Conservation (phyloP, 176 grass and related monocot species). For the Themeda triandra region DNA sequence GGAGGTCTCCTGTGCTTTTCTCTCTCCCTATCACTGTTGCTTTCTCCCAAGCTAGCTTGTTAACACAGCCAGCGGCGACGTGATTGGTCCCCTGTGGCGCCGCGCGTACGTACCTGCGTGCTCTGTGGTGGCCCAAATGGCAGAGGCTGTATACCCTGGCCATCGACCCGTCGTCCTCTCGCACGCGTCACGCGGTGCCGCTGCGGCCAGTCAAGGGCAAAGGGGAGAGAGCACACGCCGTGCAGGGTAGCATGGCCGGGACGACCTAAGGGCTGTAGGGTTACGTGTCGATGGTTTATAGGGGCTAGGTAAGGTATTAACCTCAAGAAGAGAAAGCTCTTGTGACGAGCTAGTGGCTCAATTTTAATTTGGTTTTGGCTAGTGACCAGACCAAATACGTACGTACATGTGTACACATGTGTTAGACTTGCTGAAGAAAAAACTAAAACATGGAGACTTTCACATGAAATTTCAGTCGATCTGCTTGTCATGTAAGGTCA, state of each 20-base stretch:
- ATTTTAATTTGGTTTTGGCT: too few relatives aligned
- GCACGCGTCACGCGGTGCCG: not conserved
- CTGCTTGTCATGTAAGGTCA: too few relatives aligned
- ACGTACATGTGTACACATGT: too few relatives aligned
- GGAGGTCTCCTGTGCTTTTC: not conserved
- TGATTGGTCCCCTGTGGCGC: conserved; percentile 23
- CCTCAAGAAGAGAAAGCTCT: too few relatives aligned
- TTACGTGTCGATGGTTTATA: conserved; percentile 2
- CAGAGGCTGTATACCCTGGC: not conserved
- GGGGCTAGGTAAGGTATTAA: not conserved
- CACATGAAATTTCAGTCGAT: too few relatives aligned
- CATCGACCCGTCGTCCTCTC: not conserved
- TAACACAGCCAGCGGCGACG: not conserved
- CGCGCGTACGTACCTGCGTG: too few relatives aligned
- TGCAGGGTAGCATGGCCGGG: not conserved
- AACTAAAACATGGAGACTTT: too few relatives aligned
- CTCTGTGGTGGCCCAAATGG: not conserved
- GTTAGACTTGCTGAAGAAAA: too few relatives aligned
- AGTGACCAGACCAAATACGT: too few relatives aligned
- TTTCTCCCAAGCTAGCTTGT: not conserved
- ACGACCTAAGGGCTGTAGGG: not conserved
- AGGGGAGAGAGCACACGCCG: not conserved
- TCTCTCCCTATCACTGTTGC: not conserved
- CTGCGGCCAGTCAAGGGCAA: not conserved
- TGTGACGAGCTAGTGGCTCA: too few relatives aligned